Evolutionary conservation across 768 basidiomycete genomes (phyloP).

Genomic region (Boletus bicolor): DNA sequence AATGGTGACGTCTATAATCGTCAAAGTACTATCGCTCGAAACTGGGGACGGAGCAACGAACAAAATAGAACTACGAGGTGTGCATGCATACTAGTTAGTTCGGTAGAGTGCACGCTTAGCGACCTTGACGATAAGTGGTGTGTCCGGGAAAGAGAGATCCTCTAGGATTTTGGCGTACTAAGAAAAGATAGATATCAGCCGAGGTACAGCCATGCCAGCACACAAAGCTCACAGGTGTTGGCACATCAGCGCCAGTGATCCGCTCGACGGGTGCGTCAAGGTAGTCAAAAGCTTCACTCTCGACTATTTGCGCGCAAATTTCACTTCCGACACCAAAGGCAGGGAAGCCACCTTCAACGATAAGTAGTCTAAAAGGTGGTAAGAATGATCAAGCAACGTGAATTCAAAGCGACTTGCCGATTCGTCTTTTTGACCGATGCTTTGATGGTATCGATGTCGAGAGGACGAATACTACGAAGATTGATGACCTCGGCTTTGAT

Average conservation of each 20-base stretch:
- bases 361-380: constrained; percentile 61
- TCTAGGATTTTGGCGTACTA: constrained; percentile 93
- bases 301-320: constrained; percentile 95
- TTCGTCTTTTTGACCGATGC: constrained; percentile 98
- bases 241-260: constrained; percentile 95
- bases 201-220: constrained; percentile 5
- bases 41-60: constrained; percentile 11
- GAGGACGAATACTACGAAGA: constrained; percentile 90
- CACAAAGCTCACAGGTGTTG: constrained; percentile 75
- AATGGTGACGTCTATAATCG: constrained; percentile 18
- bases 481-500: constrained; percentile 98
- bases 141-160: constrained; percentile 90
- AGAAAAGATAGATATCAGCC: constrained; percentile 10
- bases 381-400: background rate
- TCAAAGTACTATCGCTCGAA: constrained; percentile 17
- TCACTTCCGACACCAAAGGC: constrained; percentile 98
- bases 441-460: constrained; percentile 97
- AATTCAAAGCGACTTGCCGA: constrained; percentile 47
- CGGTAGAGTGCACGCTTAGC: constrained; percentile 91
- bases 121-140: constrained; percentile 87
- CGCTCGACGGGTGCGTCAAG: constrained; percentile 98
- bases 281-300: constrained; percentile 97
- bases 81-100: constrained; percentile 55
- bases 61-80: constrained; percentile 8
- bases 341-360: constrained; percentile 98